Evolutionary conservation across 371 early-diverging fungal species (phyloP).

Genomic region (Saksenaea vasiformis): DNA sequence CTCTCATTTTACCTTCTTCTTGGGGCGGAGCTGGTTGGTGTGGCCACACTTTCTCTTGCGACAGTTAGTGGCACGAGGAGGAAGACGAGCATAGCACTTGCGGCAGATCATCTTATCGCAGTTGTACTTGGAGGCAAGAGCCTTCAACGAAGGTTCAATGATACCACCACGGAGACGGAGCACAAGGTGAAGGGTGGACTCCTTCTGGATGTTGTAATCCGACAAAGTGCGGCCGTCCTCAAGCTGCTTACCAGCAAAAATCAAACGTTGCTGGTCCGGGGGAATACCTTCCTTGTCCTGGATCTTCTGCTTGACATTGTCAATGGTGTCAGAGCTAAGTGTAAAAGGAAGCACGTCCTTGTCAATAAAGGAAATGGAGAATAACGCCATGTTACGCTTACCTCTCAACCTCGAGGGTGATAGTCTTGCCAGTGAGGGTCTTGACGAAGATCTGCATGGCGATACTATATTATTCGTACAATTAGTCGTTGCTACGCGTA

Average conservation of each 20-base stretch:
- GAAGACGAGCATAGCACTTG: slow-evolving; percentile 99
- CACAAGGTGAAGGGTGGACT: slow-evolving; percentile 98
- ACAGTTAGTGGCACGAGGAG: slow-evolving; percentile 99
- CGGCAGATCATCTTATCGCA: slow-evolving; percentile 99
- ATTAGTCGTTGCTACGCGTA: not conserved
- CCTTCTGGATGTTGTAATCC: slow-evolving; percentile 94
- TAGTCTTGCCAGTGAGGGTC: slow-evolving; percentile 91
- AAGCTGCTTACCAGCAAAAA: slow-evolving; percentile 99
- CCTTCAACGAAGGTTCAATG: slow-evolving; percentile 97
- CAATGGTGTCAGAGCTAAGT: slow-evolving; percentile 56
- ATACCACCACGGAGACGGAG: slow-evolving; percentile 97
- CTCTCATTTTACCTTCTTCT: slow-evolving; percentile 77
- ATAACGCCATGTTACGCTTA: slow-evolving; percentile 45
- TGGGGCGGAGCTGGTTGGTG: slow-evolving; percentile 98
- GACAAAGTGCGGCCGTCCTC: slow-evolving; percentile 95
- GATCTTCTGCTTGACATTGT: slow-evolving; percentile 92
- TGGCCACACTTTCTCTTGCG: slow-evolving; percentile 99
- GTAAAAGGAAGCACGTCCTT: slow-evolving; percentile 30
- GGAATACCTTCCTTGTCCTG: slow-evolving; percentile 99
- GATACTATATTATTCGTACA: slow-evolving; percentile 5
- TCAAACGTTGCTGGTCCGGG: slow-evolving; percentile 99
- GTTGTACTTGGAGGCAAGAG: slow-evolving; percentile 98
- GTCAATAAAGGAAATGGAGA: slow-evolving; percentile 46
- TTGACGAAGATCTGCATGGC: slow-evolving; percentile 85
- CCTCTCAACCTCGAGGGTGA: slow-evolving; percentile 94